Evolutionary conservation across 2,329 filamentous ascomycete species (phyloP).

Genomic region (Orbilia oligospora): DNA sequence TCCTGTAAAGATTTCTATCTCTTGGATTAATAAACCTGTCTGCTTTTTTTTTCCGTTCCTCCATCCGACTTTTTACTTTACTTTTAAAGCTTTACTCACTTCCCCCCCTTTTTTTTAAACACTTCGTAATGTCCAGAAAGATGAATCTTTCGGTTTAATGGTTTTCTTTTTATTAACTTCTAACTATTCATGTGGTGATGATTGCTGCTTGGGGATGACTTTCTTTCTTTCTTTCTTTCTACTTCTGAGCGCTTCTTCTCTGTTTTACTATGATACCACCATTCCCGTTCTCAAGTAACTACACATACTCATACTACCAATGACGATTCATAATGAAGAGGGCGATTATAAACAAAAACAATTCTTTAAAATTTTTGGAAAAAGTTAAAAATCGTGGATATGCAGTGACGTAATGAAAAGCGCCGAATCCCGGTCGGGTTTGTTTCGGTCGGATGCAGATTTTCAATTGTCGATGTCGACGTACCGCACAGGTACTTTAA

Average conservation of each 20-base stretch:
- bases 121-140: constrained; percentile 15
- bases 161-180: not conserved
- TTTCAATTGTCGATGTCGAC: no score
- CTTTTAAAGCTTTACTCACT: not conserved
- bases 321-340: constrained; percentile 44
- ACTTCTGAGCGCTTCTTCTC: not conserved
- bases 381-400: not conserved
- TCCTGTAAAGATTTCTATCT: constrained; percentile 32
- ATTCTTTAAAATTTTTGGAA: not conserved
- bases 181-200: constrained; percentile 25
- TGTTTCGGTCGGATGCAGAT: no score
- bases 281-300: not conserved
- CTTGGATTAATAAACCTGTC: not conserved
- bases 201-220: constrained; percentile 13
- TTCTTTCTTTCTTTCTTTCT: not conserved
- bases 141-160: constrained; percentile 12
- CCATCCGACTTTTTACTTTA: not conserved
- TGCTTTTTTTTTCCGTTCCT: no score
- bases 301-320: not conserved
- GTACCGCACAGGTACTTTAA: no score
- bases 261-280: constrained; percentile 43
- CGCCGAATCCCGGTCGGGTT: no score
- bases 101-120: not conserved
- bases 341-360: not conserved
- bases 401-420: not conserved